phyloP scores from a whole-genome alignment of 352 stramenopile genomes.

The Pythium rhizo-oryzae region DNA sequence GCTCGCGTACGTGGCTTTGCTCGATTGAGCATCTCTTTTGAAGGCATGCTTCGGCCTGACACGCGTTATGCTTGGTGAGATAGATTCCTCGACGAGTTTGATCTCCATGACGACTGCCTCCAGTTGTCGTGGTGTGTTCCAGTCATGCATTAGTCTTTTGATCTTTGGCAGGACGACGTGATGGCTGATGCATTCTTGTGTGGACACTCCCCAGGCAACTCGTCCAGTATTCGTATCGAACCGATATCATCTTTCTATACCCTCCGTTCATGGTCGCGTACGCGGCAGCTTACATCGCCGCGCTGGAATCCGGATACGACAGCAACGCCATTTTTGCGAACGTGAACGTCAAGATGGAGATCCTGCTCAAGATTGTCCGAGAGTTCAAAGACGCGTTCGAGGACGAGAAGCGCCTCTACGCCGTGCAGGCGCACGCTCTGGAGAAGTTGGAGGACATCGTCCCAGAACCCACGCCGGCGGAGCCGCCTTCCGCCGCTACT shows the following conservation, averaged over 20 bases:
- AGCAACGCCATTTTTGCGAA: slow-evolving; percentile 70
- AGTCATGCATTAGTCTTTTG: background rate
- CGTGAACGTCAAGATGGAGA: slow-evolving; percentile 85
- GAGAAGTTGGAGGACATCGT: slow-evolving; percentile 85
- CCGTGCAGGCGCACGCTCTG: slow-evolving; percentile 58
- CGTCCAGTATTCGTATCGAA: slow-evolving; percentile 88
- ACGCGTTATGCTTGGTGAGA: background rate
- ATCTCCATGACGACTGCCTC: slow-evolving; percentile 86
- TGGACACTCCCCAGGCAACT: slow-evolving; percentile 58
- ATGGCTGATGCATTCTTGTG: background rate
- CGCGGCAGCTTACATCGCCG: slow-evolving; percentile 78
- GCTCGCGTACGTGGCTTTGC: slow-evolving; percentile 56
- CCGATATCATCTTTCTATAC: slow-evolving; percentile 84
- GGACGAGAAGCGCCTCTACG: slow-evolving; percentile 71
- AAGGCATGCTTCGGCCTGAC: background rate
- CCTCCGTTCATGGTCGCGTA: slow-evolving; percentile 90
- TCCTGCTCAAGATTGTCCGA: slow-evolving; percentile 76
- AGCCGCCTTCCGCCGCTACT: slow-evolving; percentile 23
- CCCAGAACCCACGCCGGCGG: slow-evolving; percentile 50
- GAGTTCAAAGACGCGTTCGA: slow-evolving; percentile 81
- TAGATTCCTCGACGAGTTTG: slow-evolving; percentile 84
- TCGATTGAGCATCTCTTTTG: background rate
- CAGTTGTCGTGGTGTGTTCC: slow-evolving; percentile 74
- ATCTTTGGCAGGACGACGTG: no score
- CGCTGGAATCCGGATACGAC: slow-evolving; percentile 77